phyloP scores from a whole-genome alignment of 768 basidiomycete genomes.

The Candolleomyces aberdarensis region DNA sequence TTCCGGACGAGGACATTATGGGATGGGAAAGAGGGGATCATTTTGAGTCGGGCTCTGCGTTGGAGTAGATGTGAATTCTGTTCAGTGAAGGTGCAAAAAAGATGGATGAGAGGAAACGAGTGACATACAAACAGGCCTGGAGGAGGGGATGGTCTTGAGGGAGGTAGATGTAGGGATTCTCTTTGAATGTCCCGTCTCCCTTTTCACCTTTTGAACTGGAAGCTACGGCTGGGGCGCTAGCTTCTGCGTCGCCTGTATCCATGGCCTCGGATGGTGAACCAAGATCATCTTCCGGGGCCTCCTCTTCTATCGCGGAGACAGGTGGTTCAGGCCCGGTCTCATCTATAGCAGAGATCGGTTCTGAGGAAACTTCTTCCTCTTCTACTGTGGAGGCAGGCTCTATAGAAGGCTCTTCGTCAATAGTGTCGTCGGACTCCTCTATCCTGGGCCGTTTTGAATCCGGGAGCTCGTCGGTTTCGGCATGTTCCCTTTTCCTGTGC shows the following conservation, averaged over 20 bases:
- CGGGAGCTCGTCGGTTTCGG: no score
- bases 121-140: constrained; percentile 59
- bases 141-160: constrained; percentile 68
- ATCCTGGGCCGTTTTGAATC: no score
- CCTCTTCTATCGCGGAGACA: no score
- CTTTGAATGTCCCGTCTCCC: constrained; percentile 53
- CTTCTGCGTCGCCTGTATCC: no score
- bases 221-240: background rate
- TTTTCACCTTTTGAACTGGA: constrained; percentile 24
- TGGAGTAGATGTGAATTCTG: background rate
- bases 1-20: constrained; percentile 86
- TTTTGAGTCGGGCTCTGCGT: constrained; percentile 65
- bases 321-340: no score
- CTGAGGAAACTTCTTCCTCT: no score
- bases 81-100: background rate
- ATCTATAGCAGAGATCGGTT: no score
- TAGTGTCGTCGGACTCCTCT: no score
- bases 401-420: no score
- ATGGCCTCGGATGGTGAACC: no score
- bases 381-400: no score
- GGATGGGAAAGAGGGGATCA: constrained; percentile 66
- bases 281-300: background rate
- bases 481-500: no score
- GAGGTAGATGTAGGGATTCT: constrained; percentile 89
- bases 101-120: background rate